Base-by-base conservation (phyloP, 2,329 filamentous ascomycete genomes). In the Lecanicillium sp. region DNA sequence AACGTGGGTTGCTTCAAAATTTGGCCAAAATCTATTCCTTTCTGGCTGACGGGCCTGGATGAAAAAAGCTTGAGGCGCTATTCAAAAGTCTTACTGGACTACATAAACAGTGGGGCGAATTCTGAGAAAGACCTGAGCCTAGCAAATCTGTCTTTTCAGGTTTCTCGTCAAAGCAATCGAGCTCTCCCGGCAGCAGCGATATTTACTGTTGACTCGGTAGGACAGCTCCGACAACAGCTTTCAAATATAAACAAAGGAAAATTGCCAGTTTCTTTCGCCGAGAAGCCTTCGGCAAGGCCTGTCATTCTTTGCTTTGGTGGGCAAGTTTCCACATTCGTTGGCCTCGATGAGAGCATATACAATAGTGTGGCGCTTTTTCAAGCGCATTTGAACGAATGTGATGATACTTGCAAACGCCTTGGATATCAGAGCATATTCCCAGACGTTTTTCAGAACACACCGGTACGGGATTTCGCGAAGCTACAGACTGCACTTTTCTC, bases 401-500 rank as follows among this genome's bases (percentile, higher is more conserved):
- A 56, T 35, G n/a, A 20, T 1, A 24, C 35, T n/a, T 12, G 12
- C 4, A 19, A 39, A 3, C 48, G 50, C 0, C 44, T 59, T 0
- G 64, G 63, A 0, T 12, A 51, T 1, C 46, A 17, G 1, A 58
- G 55, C 45, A 61, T 71, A 20, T 61, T 52, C 32, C 66, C 66
- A 0, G 48, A 24, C 5, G 60, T 70, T n/a, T 68, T 69, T 47
- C 27, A 57, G 15, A 33, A 40, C 0, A 24, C 50, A 1, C 56
- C 60, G 0, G 49, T 64, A 1, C 8, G 37, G 0, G 58, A 65
- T 44, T 40, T 50, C 0, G 58, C 63, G 1, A 41, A 47, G 4
- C 56, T 75, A 1, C 73, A 75, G 45, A 56, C 65, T 0, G 53
- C 44, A 6, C 55, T 75, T 0, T 67, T 74, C 15, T 59, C 69